phyloP scores from a whole-genome alignment of 2,329 filamentous ascomycete genomes.

The Penicillium oxalicum region DNA sequence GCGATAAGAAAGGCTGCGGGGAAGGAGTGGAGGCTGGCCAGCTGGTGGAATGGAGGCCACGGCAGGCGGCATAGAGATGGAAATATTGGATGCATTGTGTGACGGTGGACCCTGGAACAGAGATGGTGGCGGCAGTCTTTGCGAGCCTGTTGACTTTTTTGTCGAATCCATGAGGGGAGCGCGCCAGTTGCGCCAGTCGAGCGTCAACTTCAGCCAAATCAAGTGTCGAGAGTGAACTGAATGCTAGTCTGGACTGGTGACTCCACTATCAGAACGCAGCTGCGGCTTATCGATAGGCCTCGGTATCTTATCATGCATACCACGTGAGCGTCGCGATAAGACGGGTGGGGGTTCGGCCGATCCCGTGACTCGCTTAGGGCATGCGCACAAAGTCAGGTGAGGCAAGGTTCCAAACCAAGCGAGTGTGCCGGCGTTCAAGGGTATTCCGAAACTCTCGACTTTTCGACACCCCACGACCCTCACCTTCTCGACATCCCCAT shows the following conservation, averaged over 20 bases:
- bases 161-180: conserved; percentile 19
- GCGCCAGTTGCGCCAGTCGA: conserved; percentile 1
- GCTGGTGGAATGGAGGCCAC: conserved; percentile 24
- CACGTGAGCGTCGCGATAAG: conserved; percentile 1
- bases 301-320: not conserved
- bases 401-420: conserved; percentile 27
- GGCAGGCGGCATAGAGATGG: conserved; percentile 40
- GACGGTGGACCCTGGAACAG: conserved; percentile 78
- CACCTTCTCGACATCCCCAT: conserved; percentile 34
- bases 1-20: conserved; percentile 30
- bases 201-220: not conserved
- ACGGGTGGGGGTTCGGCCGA: conserved; percentile 20
- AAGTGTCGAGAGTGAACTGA: not conserved
- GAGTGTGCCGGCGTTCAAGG: conserved; percentile 31
- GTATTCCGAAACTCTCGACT: conserved; percentile 36
- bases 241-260: too few species aligned
- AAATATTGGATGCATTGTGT: conserved; percentile 65
- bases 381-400: conserved; percentile 38
- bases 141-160: conserved; percentile 31
- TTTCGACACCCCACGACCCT: conserved; percentile 36
- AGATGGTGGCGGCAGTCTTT: conserved; percentile 63
- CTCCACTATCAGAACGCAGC: not conserved
- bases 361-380: conserved; percentile 38
- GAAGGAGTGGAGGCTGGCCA: conserved; percentile 29
- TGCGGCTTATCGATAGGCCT: not conserved